Conservation (phyloP, 768 basidiomycete species). For the Pleurotus eryngii region DNA sequence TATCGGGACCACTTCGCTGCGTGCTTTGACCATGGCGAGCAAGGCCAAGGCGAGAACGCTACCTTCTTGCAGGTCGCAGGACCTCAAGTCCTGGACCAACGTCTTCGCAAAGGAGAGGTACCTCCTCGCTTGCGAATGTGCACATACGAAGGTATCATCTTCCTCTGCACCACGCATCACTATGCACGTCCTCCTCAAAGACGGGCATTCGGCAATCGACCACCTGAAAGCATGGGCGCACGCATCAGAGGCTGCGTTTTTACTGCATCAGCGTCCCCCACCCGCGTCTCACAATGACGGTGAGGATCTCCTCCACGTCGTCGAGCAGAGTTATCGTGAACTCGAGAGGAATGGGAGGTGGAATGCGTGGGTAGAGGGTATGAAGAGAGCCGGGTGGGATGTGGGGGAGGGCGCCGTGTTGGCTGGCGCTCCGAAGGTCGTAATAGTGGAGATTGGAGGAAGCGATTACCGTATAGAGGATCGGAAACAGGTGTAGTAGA, state of each 20-base stretch:
- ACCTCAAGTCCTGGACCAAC: too few species aligned
- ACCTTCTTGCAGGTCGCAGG: too few species aligned
- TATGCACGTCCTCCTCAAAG: slow-evolving; percentile 48
- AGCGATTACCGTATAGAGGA: not conserved
- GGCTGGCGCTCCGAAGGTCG: slow-evolving; percentile 27
- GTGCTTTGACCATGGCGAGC: not conserved
- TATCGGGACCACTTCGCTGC: slow-evolving; percentile 41
- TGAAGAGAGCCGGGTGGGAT: slow-evolving; percentile 37
- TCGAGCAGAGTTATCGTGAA: slow-evolving; percentile 17
- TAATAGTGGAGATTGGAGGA: slow-evolving; percentile 14
- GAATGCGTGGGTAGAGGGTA: slow-evolving; percentile 19
- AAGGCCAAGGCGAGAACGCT: too few species aligned
- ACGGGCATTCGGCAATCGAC: slow-evolving; percentile 42
- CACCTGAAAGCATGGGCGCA: slow-evolving; percentile 57
- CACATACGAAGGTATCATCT: not conserved
- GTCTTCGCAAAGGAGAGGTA: not conserved
- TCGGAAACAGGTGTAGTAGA: not conserved
- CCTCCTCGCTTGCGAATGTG: not conserved
- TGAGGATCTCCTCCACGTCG: slow-evolving; percentile 8
- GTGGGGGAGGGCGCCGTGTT: slow-evolving; percentile 28
- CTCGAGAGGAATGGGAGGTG: slow-evolving; percentile 14
- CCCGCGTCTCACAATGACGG: not conserved
- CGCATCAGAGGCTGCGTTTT: slow-evolving; percentile 27
- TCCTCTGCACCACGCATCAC: slow-evolving; percentile 11
- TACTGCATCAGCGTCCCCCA: not conserved